phyloP scores from a whole-genome alignment of 805 yeast genomes.

The Starmera pachycereana region DNA sequence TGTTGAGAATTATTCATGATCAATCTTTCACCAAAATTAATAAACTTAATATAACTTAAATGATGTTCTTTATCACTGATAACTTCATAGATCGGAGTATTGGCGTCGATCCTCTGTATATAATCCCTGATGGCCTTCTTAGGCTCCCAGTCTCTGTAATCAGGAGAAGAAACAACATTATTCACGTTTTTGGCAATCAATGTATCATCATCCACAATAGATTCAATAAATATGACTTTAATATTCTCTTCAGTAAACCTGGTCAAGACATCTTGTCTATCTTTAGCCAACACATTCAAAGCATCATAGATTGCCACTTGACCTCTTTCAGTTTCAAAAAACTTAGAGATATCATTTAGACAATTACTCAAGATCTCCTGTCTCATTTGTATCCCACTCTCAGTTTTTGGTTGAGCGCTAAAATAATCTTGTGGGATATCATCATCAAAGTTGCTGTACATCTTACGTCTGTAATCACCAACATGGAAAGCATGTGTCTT shows the following conservation, averaged over 20 bases:
- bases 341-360: slow-evolving; percentile 54
- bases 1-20: slow-evolving; percentile 72
- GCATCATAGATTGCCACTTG: slow-evolving; percentile 97
- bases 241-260: slow-evolving; percentile 48
- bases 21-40: slow-evolving; percentile 82
- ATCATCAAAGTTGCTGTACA: slow-evolving; percentile 23
- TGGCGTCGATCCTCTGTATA: slow-evolving; percentile 54
- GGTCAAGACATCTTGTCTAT: slow-evolving; percentile 49
- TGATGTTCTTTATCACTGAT: slow-evolving; percentile 42
- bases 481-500: slow-evolving; percentile 85
- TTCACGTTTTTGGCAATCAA: slow-evolving; percentile 67
- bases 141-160: slow-evolving; percentile 69
- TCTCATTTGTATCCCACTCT: slow-evolving; percentile 43
- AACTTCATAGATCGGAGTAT: slow-evolving; percentile 64
- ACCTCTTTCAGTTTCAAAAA: slow-evolving; percentile 69
- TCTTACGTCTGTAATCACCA: slow-evolving; percentile 75
- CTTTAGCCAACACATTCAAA: slow-evolving; percentile 68
- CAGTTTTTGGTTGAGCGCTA: slow-evolving; percentile 39
- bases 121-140: slow-evolving; percentile 71
- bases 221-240: slow-evolving; percentile 81
- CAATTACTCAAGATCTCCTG: slow-evolving; percentile 52
- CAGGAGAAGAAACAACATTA: slow-evolving; percentile 83
- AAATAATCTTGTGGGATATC: slow-evolving; percentile 63
- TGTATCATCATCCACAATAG: slow-evolving; percentile 63
- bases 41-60: slow-evolving; percentile 71